Base-by-base conservation (phyloP, 768 basidiomycete genomes). In the Hericium erinaceus region DNA sequence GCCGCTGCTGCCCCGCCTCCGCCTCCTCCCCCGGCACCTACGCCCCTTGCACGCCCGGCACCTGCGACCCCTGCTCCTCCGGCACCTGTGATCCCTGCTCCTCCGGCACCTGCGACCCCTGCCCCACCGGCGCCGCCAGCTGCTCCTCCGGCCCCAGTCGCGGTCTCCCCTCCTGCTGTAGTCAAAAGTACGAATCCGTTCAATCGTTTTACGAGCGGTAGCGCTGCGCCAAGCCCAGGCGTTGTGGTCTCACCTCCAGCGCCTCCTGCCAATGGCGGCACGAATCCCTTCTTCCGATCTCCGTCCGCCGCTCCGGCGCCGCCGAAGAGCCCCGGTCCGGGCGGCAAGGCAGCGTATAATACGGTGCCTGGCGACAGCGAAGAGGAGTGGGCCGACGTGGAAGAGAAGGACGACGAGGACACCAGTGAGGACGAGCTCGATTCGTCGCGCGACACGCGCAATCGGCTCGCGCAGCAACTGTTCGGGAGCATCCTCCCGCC, bases 301-400 rank as follows among this genome's bases (percentile, higher is more conserved):
- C 74, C 83, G 70, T 73, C 78, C 1, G 71, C 71, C 2, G 64
- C 75, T 46, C 66, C 49, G 79, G 57, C 60, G 41, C 55, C 68
- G 26, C 66, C 72, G 4, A 80, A 77, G 66, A 80, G 80, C 59
- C 80, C 87, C 1, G 73, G 73, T 2, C 81, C 85, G 2, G 72
- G 78, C 7, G 70, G 80, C 0, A 85, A 80, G 66, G 68, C 79
- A 0, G 67, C 78, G 2, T 89, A 90, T 60, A 71, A 86, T 60
- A 85, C 82, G 1, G 87, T 82, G 0, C 78, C 85, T 1, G 69
- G 72, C 2, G 76, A 74, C 38, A 73, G 75, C 37, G 86, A 89
- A 2, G 88, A 89, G 16, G 91, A 92, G 52, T 95, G 92, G 92
- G 92, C 87, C 56, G 83, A 91, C n/a, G 22, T 49, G 52, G 74